Percentiles rank a stretch among this genome's conserved stretches.
Conservation (phyloP, 139 green algal species). For the Trebouxia sp. region DNA sequence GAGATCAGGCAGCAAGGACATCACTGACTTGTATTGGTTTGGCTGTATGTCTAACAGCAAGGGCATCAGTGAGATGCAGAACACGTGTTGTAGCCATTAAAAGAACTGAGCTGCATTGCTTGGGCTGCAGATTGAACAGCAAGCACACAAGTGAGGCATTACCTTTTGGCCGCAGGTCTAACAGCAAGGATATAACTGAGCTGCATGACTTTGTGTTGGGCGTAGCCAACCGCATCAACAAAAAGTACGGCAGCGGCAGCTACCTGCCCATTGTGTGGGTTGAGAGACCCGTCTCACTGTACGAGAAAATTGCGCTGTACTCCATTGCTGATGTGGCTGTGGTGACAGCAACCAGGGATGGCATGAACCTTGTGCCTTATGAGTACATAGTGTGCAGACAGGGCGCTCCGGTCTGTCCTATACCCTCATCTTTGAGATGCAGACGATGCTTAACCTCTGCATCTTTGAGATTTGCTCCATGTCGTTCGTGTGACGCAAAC, state of each 20-base stretch:
- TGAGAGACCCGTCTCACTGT: conserved; percentile 86
- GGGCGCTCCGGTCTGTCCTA: conserved; percentile 39
- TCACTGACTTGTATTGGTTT: no score
- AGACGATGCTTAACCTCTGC: no score
- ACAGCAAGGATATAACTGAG: conserved; percentile 77
- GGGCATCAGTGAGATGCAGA: no score
- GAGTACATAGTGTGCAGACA: conserved; percentile 98
- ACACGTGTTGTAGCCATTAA: no score
- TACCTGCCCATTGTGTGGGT: conserved; percentile 90
- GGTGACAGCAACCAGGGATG: conserved; percentile 91
- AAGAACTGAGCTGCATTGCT: no score
- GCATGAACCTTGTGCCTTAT: conserved; percentile 98
- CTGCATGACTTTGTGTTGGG: conserved; percentile 70
- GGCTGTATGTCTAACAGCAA: no score
- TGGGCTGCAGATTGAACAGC: neutral
- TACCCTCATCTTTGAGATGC: no score
- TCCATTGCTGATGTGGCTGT: conserved; percentile 80
- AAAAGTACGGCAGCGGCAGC: conserved; percentile 18
- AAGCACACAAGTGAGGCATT: neutral
- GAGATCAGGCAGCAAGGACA: no score
- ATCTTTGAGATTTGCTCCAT: no score
- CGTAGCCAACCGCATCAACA: conserved; percentile 79
- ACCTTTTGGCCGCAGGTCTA: conserved; percentile 44
- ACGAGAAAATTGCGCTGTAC: conserved; percentile 95
- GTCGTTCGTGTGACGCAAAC: no score